Percentiles rank a stretch among this genome's conserved stretches.
phyloP scores from a whole-genome alignment of 495 filamentous ascomycete genomes.

The Ramalina peruviana region DNA sequence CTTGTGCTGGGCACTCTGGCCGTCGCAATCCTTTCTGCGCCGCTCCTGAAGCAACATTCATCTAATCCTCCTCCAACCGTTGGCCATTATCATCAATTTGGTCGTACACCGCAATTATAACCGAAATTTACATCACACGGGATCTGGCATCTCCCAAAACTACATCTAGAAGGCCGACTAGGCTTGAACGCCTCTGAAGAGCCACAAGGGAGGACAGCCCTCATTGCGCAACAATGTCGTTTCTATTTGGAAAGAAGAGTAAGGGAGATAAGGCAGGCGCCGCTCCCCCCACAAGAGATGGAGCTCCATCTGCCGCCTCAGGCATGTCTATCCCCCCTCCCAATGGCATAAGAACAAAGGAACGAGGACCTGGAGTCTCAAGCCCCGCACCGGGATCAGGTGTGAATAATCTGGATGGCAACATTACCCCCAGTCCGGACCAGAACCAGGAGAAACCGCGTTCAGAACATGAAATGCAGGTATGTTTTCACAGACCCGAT shows the following conservation, averaged over 20 bases:
- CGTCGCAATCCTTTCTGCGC: too few species aligned
- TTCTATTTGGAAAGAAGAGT: slow-evolving; percentile 51
- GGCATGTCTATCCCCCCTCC: slow-evolving; percentile 18
- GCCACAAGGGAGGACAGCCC: not conserved
- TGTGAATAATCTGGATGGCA: slow-evolving; percentile 43
- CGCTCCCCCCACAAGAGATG: slow-evolving; percentile 39
- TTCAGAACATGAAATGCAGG: slow-evolving; percentile 37
- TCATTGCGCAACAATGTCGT: slow-evolving; percentile 30
- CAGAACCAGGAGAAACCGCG: slow-evolving; percentile 30
- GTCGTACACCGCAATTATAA: too few species aligned
- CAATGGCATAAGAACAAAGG: slow-evolving; percentile 31
- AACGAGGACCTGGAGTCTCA: slow-evolving; percentile 20
- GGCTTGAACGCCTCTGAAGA: not conserved
- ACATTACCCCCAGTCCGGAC: slow-evolving; percentile 36
- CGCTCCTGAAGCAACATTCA: too few species aligned
- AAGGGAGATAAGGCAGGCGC: slow-evolving; percentile 27
- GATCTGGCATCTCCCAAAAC: too few species aligned
- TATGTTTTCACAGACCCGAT: slow-evolving; percentile 16
- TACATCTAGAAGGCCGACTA: too few species aligned
- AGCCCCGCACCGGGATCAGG: slow-evolving; percentile 49
- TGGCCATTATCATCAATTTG: too few species aligned
- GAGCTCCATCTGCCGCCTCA: slow-evolving; percentile 34
- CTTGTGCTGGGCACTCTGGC: too few species aligned
- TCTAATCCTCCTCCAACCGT: too few species aligned
- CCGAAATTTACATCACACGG: too few species aligned